phyloP scores from a whole-genome alignment of 495 filamentous ascomycete species.

The Penicillium daleae region DNA sequence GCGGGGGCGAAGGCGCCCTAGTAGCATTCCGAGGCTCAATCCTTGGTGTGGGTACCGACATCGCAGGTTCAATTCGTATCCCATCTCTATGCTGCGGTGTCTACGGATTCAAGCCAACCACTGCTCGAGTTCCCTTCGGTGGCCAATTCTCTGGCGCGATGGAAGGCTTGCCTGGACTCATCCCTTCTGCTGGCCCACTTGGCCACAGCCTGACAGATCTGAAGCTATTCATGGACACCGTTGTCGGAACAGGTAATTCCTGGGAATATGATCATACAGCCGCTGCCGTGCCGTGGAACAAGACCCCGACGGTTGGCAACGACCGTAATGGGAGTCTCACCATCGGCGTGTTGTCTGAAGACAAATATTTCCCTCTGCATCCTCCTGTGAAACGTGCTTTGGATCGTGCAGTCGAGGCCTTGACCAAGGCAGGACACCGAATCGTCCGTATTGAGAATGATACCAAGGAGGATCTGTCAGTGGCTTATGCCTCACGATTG shows the following conservation, averaged over 20 bases:
- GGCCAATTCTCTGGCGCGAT: slow-evolving; percentile 25
- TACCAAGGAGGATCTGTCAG: slow-evolving; percentile 12
- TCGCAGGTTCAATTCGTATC: slow-evolving; percentile 62
- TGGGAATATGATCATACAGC: slow-evolving; percentile 42
- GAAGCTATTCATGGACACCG: slow-evolving; percentile 58
- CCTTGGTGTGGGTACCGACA: slow-evolving; percentile 65
- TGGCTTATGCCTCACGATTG: slow-evolving; percentile 27
- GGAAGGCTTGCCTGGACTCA: slow-evolving; percentile 19
- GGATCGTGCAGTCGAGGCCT: slow-evolving; percentile 38
- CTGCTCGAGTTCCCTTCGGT: slow-evolving; percentile 52
- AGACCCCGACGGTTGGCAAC: neutral
- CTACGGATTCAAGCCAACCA: slow-evolving; percentile 65
- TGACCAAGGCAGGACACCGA: slow-evolving; percentile 47
- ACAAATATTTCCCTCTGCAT: slow-evolving; percentile 55
- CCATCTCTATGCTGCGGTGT: slow-evolving; percentile 65
- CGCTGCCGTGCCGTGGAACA: slow-evolving; percentile 22
- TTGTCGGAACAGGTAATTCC: slow-evolving; percentile 51
- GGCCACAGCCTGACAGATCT: slow-evolving; percentile 59
- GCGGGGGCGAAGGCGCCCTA: slow-evolving; percentile 64
- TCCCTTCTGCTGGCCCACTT: slow-evolving; percentile 53
- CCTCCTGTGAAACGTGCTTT: slow-evolving; percentile 56
- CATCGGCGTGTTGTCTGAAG: slow-evolving; percentile 57
- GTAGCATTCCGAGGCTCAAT: slow-evolving; percentile 56
- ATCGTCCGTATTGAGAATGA: slow-evolving; percentile 41
- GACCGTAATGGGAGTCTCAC: slow-evolving; percentile 25